phyloP scores from a whole-genome alignment of 768 basidiomycete genomes.

The Paxillus involutus region DNA sequence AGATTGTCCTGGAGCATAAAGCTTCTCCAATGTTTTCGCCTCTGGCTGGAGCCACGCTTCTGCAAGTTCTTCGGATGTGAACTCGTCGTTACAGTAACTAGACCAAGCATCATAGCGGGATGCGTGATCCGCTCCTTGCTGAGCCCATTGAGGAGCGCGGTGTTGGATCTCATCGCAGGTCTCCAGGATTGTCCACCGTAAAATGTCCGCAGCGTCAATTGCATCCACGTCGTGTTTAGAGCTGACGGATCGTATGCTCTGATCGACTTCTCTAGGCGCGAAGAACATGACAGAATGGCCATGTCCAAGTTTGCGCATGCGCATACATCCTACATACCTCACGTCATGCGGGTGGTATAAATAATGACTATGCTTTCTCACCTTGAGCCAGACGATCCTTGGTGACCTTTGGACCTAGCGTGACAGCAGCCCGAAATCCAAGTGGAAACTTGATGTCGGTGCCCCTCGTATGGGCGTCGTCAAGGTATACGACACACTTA shows the following conservation, averaged over 20 bases:
- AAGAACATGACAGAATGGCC: conserved; percentile 47
- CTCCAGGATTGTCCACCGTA: conserved; percentile 46
- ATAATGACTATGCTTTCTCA: conserved; percentile 13
- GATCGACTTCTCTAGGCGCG: conserved; percentile 41
- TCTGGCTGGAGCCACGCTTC: conserved; percentile 40
- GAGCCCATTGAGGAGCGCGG: conserved; percentile 40
- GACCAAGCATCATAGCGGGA: conserved; percentile 24
- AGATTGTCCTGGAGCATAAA: no score
- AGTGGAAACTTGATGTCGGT: conserved; percentile 49
- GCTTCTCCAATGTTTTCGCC: conserved; percentile 34
- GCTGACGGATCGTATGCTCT: conserved; percentile 32
- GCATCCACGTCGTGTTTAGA: conserved; percentile 2
- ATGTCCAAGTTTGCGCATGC: conserved; percentile 45
- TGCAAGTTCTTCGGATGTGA: not conserved
- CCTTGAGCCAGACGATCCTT: conserved; percentile 53
- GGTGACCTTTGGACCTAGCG: conserved; percentile 47
- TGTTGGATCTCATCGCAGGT: conserved; percentile 41
- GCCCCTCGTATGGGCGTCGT: conserved; percentile 46
- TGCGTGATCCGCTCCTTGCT: conserved; percentile 39
- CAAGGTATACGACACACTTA: conserved; percentile 47
- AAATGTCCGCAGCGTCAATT: conserved; percentile 32
- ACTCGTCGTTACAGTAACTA: conserved; percentile 9
- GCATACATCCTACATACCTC: conserved; percentile 43
- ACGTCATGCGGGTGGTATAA: not conserved
- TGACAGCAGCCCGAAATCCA: conserved; percentile 43